Evolutionary conservation across 805 yeast genomes (phyloP).

Genomic region (Dipodascus geniculatus): DNA sequence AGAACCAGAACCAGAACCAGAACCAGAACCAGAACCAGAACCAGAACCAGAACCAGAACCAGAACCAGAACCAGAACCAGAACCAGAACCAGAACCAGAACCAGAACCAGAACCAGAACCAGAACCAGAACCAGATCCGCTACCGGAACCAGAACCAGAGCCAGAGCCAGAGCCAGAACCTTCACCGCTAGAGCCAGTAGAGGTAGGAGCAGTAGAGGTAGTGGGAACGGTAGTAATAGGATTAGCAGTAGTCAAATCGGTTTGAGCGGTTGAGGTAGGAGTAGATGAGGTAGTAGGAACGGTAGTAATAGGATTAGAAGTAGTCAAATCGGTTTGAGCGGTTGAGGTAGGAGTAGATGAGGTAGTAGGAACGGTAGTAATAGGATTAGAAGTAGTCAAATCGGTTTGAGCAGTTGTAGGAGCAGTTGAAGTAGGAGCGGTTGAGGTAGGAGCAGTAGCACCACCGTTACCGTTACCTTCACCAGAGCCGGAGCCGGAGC

Average conservation of each 20-base stretch:
- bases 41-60: not conserved
- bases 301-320: not conserved
- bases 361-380: not conserved
- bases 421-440: not conserved
- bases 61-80: not conserved
- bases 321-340: not conserved
- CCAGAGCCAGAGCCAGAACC: not conserved
- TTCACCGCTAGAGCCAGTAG: not conserved
- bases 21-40: not conserved
- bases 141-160: not conserved
- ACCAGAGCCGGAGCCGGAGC: not conserved
- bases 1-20: not conserved
- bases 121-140: not conserved
- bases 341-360: not conserved
- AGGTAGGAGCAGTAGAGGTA: slow-evolving; percentile 1
- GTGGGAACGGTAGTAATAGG: not conserved
- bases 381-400: not conserved
- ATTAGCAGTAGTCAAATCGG: not conserved
- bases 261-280: not conserved
- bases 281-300: not conserved
- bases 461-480: not conserved
- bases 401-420: too few species aligned
- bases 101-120: too few species aligned
- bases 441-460: not conserved
- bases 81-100: too few species aligned